Base-by-base conservation (phyloP, 2,329 filamentous ascomycete species). In the Talaromyces marneffei region DNA sequence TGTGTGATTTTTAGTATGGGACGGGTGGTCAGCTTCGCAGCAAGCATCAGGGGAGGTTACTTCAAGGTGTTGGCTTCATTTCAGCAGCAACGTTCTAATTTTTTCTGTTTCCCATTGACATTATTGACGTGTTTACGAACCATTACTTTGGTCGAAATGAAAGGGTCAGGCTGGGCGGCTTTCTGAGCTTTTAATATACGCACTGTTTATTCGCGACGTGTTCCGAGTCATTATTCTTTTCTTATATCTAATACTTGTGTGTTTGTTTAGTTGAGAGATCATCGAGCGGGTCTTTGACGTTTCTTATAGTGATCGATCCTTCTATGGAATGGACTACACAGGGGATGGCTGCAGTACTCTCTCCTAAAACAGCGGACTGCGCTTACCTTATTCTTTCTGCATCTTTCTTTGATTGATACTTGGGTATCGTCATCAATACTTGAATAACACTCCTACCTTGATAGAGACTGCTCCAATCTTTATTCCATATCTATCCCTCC, bases 21-120 rank as follows among this genome's bases (percentile, higher is more conserved):
- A 57, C 39, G 37, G 40, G 31, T 58, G 35, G 56, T 37, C 6
- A 16, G 56, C 56, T 58, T 50, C 25, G 25, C 18, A 58, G 35
- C 27, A 58, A 58, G 56, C 56, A 50, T 58, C 42, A 50, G 56
- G 20, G 56, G 56, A 48, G 56, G 42, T 52, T 23, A 23, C 12
- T 33, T 33, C 25, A 23, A 52, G 29, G 29, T 33, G 48, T 52
- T 52, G 48, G 48, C 48, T 52, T 20, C 10, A 18, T 33, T 35
- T 6, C 48, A 52, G 48, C 29, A 52, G 48, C 48, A 52, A 52
- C n/a, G n/a, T 18, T 52, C 35, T 29, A 20, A 12, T 29, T 25
- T 18, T 52, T 52, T 33, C 14, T 23, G 4, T 20, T 52, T 1
- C 29, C 14, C 29, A 31, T 50, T 50, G 27, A 8, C 27, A 50